phyloP scores from a whole-genome alignment of 805 yeast species.

The Yamadazyma kitorensis region DNA sequence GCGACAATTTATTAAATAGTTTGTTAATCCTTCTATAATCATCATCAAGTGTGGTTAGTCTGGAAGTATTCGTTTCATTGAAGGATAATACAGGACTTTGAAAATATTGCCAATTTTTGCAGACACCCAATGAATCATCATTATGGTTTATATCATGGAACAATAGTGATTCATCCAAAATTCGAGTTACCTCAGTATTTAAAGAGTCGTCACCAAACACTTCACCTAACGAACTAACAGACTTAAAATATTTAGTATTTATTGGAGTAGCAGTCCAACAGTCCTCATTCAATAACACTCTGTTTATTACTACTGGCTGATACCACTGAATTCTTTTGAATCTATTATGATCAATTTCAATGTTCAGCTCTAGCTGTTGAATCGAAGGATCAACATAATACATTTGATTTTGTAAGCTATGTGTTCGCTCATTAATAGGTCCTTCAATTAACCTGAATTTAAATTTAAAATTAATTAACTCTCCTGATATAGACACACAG shows the following conservation, averaged over 20 bases:
- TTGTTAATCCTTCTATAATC: conserved; percentile 33
- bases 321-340: conserved; percentile 23
- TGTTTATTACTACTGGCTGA: conserved; percentile 23
- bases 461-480: conserved; percentile 39
- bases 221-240: conserved; percentile 47
- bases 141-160: conserved; percentile 23
- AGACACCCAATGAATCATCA: conserved; percentile 26
- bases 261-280: conserved; percentile 54
- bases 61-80: conserved; percentile 13
- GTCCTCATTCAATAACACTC: conserved; percentile 42
- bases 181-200: conserved; percentile 28
- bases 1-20: conserved; percentile 12
- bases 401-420: conserved; percentile 2
- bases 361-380: conserved; percentile 19
- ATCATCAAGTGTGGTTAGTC: conserved; percentile 27
- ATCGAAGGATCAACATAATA: conserved; percentile 28
- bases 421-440: conserved; percentile 20
- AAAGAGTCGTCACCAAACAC: conserved; percentile 45
- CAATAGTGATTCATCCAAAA: conserved; percentile 39
- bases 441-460: conserved; percentile 23
- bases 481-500: conserved; percentile 48
- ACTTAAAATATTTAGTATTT: conserved; percentile 39
- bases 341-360: conserved; percentile 6
- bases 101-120: conserved; percentile 33
- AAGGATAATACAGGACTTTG: conserved; percentile 20